phyloP scores from a whole-genome alignment of 2,329 filamentous ascomycete species.

The Aphanoascus verrucosus region DNA sequence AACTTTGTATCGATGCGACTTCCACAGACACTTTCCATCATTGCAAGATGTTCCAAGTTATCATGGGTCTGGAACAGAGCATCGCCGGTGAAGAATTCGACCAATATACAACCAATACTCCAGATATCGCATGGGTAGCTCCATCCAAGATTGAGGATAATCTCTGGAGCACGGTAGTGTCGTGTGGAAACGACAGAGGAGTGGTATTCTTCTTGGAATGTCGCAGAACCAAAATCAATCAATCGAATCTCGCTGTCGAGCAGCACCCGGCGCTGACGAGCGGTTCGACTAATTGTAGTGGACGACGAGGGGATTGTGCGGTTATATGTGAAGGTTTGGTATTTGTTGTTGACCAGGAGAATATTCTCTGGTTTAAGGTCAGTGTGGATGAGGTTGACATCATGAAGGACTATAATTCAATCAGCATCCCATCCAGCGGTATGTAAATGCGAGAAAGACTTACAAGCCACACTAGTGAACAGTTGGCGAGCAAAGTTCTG shows the following conservation, averaged over 20 bases:
- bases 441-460: constrained; percentile 35
- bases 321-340: constrained; percentile 60
- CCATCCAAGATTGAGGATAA: constrained; percentile 58
- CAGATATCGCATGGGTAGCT: constrained; percentile 59
- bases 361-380: constrained; percentile 61
- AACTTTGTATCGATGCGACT: constrained; percentile 46
- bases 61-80: constrained; percentile 59
- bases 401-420: constrained; percentile 63
- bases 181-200: constrained; percentile 57
- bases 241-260: constrained; percentile 56
- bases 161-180: constrained; percentile 57
- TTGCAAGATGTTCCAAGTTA: constrained; percentile 56
- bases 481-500: constrained; percentile 92
- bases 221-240: constrained; percentile 58
- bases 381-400: constrained; percentile 94
- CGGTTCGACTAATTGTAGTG: constrained; percentile 45
- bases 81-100: constrained; percentile 59
- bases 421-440: constrained; percentile 20
- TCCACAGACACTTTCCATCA: constrained; percentile 57
- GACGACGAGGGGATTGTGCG: constrained; percentile 56
- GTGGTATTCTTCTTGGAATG: constrained; percentile 59
- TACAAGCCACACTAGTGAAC: constrained; percentile 96
- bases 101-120: constrained; percentile 59
- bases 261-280: constrained; percentile 52
- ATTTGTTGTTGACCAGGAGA: constrained; percentile 52